Conservation (phyloP, 176 grass and related monocot species). For the Cenchrus fungigraminus region DNA sequence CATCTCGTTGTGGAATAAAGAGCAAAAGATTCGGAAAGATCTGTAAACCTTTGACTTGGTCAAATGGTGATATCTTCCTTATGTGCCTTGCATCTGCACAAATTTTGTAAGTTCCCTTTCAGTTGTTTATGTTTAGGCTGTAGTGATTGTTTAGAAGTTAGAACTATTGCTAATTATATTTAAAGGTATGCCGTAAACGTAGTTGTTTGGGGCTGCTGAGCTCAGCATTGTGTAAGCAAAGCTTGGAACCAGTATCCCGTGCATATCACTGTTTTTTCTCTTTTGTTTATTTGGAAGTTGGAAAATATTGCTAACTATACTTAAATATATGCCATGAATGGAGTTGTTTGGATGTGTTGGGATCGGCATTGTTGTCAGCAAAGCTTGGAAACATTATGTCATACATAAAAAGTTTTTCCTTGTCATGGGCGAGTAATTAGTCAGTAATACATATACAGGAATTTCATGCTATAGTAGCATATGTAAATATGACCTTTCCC, state of each 20-base stretch:
- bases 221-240: background rate
- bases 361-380: background rate
- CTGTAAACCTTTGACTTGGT: conserved; percentile 97
- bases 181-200: background rate
- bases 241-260: background rate
- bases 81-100: conserved; percentile 97
- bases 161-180: background rate
- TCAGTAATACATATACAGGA: background rate
- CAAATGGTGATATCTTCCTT: conserved; percentile 93
- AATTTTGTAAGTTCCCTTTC: conserved; percentile 74
- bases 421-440: background rate
- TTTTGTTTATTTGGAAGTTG: background rate
- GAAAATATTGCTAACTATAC: conserved; percentile 1
- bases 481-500: background rate
- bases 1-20: conserved; percentile 95
- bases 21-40: conserved; percentile 84
- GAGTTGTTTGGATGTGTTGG: conserved; percentile 25
- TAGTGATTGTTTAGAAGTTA: conserved; percentile 8
- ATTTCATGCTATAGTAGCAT: background rate
- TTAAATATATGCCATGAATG: background rate
- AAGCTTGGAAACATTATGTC: conserved; percentile 3
- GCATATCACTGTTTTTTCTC: background rate
- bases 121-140: conserved; percentile 19
- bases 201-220: conserved; percentile 16
- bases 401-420: background rate